Conservation (phyloP, 768 basidiomycete genomes). For the Boletus rex-veris region DNA sequence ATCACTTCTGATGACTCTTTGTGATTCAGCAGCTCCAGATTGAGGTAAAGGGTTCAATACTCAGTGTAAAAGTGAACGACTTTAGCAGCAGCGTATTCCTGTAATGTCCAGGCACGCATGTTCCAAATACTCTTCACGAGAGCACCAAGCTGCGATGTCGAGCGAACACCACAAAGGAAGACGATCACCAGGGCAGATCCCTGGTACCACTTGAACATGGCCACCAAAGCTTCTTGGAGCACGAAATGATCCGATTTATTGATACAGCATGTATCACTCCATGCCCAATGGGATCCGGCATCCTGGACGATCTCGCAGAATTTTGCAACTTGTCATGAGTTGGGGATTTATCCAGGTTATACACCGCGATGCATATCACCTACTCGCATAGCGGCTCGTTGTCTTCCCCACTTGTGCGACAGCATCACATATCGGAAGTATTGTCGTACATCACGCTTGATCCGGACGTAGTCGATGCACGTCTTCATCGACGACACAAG, state of each 20-base stretch:
- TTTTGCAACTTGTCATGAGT: not conserved
- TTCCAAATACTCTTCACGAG: slow-evolving; percentile 7
- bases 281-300: not conserved
- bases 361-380: not conserved
- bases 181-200: not conserved
- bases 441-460: not conserved
- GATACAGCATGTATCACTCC: not conserved
- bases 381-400: not conserved
- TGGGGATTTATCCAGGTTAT: not conserved
- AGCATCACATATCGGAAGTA: slow-evolving; percentile 3
- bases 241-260: not conserved
- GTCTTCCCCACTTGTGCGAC: slow-evolving; percentile 1
- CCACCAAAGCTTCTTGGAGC: not conserved
- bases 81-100: not conserved
- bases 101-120: not conserved
- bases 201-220: not conserved
- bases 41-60: not conserved
- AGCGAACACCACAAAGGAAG: not conserved
- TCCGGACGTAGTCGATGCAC: not conserved
- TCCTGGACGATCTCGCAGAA: not conserved
- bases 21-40: no score
- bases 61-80: not conserved
- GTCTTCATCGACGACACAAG: not conserved
- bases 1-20: no score
- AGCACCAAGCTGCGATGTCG: not conserved